Base-by-base conservation (phyloP, 345 rosid genomes). In the Citrus sp. region DNA sequence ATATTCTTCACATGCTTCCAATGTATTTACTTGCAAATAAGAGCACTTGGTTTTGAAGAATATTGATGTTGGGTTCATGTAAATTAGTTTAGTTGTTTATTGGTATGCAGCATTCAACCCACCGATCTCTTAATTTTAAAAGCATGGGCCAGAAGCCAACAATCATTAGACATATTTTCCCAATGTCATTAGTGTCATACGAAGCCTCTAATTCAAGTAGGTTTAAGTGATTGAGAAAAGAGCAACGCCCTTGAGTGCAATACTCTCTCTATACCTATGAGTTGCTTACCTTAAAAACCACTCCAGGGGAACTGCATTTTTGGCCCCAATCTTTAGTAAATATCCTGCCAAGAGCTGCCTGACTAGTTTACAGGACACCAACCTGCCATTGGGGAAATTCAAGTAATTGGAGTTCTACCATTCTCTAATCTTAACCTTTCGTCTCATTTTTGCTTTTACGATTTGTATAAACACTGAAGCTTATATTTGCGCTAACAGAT, bases 401-500 rank as follows among this genome's bases (percentile, higher is more conserved):
- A 34, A 58, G 25, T 21, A 65, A 66, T 51, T 7, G 30, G 19
- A 38, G 9, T 27, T 56, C 34, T 75, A 35, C 61, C 22, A 14
- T 77, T 51, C 9, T 42, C 46, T 71, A 32, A 63, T 22, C 42
- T 67, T 37, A 28, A 75, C 67, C 73, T 24, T 77, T 54, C 24
- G 24, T 58, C 67, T 62, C 76, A 74, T 73, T 42, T 16, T 13
- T 55, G 63, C 46, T 67, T 75, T 32, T 13, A 9, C 12, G 59
- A 28, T 68, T 27, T 68, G 27, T 37, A 28, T 30, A 46, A 67
- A 42, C 59, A 77, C 82, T 85, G 71, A 80, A 72, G 54, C 34
- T 67, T 77, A 14, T 77, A 18, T 81, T 5, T 76, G 42, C 79
- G 74, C 72, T 58, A 49, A 51, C 84, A 95, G 98, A 85, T 88